phyloP scores from a whole-genome alignment of 768 basidiomycete genomes.

The Boletus sensibilis region DNA sequence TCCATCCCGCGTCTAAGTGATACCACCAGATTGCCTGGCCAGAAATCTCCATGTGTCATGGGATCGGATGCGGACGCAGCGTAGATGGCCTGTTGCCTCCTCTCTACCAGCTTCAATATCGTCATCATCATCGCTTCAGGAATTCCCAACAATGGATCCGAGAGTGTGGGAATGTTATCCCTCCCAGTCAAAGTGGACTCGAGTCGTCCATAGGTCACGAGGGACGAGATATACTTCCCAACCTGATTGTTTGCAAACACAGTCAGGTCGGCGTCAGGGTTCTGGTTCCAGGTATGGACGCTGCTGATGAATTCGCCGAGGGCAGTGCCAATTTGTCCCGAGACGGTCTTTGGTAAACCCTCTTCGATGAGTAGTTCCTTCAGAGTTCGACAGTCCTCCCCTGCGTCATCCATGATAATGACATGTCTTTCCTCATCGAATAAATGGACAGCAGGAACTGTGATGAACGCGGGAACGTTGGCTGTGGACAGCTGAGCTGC shows the following conservation, averaged over 20 bases:
- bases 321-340: constrained; percentile 47
- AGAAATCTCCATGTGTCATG: constrained; percentile 58
- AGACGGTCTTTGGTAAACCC: constrained; percentile 28
- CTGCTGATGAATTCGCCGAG: constrained; percentile 55
- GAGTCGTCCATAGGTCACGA: constrained; percentile 46
- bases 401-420: constrained; percentile 65
- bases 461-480: constrained; percentile 39
- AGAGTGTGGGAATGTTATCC: constrained; percentile 35
- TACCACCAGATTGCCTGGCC: constrained; percentile 69
- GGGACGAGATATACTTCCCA: constrained; percentile 42
- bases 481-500: constrained; percentile 35
- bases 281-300: constrained; percentile 50
- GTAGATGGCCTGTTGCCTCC: constrained; percentile 31
- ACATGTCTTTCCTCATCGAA: constrained; percentile 50
- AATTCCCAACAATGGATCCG: constrained; percentile 43
- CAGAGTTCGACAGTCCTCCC: constrained; percentile 36
- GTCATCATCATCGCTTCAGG: constrained; percentile 35
- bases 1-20: constrained; percentile 29
- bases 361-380: constrained; percentile 43
- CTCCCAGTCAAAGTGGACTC: constrained; percentile 38
- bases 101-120: constrained; percentile 34
- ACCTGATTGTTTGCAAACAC: constrained; percentile 41
- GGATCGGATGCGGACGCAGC: constrained; percentile 29
- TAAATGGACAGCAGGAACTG: constrained; percentile 47
- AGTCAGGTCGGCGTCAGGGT: constrained; percentile 28